Conservation (phyloP, 2,329 filamentous ascomycete species). For the Neofusicoccum umdonicola region DNA sequence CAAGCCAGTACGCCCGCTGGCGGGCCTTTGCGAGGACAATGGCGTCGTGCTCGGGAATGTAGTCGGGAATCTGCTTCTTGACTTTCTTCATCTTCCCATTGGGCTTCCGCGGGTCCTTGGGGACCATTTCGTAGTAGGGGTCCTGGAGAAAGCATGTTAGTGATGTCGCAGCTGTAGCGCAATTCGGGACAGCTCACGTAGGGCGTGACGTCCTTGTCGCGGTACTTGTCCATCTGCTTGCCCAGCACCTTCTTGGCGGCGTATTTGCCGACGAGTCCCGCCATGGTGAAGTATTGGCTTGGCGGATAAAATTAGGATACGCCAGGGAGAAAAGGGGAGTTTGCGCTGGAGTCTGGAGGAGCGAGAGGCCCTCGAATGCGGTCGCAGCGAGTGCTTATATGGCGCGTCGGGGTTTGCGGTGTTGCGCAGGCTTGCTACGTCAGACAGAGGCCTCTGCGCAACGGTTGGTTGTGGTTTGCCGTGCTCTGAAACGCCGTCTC, state of each 20-base stretch:
- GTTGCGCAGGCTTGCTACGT: conserved; percentile 9
- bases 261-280: conserved; percentile 46
- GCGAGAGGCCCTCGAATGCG: neutral
- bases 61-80: conserved; percentile 79
- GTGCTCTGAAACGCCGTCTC: conserved; percentile 39
- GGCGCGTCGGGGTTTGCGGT: conserved; percentile 19
- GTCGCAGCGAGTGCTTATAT: conserved; percentile 16
- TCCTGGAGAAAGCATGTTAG: conserved; percentile 56
- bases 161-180: neutral
- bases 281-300: conserved; percentile 36
- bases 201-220: conserved; percentile 41
- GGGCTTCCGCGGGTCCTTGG: conserved; percentile 62
- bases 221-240: conserved; percentile 49
- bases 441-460: neutral
- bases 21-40: conserved; percentile 83
- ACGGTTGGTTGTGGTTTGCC: conserved; percentile 33
- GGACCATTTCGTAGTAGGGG: conserved; percentile 80
- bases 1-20: conserved; percentile 77
- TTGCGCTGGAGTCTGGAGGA: neutral
- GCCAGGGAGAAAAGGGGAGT: neutral
- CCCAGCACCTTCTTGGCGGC: conserved; percentile 50
- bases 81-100: conserved; percentile 76
- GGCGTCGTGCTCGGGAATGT: conserved; percentile 78
- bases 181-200: conserved; percentile 33
- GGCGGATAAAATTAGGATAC: conserved; percentile 7